phyloP scores from a whole-genome alignment of 2,329 filamentous ascomycete species.

The Alternaria sp. region DNA sequence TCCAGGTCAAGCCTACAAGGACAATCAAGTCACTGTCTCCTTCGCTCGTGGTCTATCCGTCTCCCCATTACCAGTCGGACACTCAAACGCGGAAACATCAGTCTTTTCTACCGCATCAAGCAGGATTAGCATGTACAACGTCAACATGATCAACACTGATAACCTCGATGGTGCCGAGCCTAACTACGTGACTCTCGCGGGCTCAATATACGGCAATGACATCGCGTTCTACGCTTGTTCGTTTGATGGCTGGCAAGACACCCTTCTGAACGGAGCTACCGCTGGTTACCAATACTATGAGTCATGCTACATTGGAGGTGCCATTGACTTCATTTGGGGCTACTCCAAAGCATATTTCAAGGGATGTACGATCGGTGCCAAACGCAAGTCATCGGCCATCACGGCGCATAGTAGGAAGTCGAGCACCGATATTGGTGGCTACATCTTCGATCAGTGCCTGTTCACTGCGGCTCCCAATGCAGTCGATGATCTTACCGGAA shows the following conservation, averaged over 20 bases:
- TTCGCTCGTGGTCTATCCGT: slow-evolving; percentile 50
- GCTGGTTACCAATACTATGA: slow-evolving; percentile 62
- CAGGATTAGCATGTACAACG: slow-evolving; percentile 66
- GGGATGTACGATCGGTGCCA: slow-evolving; percentile 54
- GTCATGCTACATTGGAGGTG: slow-evolving; percentile 62
- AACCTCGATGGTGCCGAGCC: slow-evolving; percentile 52
- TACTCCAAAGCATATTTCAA: slow-evolving; percentile 59
- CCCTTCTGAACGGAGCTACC: slow-evolving; percentile 40
- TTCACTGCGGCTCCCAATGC: slow-evolving; percentile 50
- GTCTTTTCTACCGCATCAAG: slow-evolving; percentile 54
- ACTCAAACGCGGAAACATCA: slow-evolving; percentile 58
- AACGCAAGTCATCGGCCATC: slow-evolving; percentile 42
- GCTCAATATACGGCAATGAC: slow-evolving; percentile 57
- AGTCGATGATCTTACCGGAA: slow-evolving; percentile 42
- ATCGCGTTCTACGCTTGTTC: slow-evolving; percentile 65
- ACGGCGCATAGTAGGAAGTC: slow-evolving; percentile 33
- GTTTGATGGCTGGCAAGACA: slow-evolving; percentile 64
- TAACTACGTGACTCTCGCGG: slow-evolving; percentile 56
- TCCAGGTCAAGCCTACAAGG: slow-evolving; percentile 50
- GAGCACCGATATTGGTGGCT: slow-evolving; percentile 48
- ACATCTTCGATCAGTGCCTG: slow-evolving; percentile 60
- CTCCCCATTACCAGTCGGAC: slow-evolving; percentile 39
- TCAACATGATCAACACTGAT: slow-evolving; percentile 55
- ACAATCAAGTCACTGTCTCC: slow-evolving; percentile 63
- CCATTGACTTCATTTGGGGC: slow-evolving; percentile 66